Evolutionary conservation across 2,329 filamentous ascomycete genomes (phyloP).

Genomic region (Orbilia javanica): DNA sequence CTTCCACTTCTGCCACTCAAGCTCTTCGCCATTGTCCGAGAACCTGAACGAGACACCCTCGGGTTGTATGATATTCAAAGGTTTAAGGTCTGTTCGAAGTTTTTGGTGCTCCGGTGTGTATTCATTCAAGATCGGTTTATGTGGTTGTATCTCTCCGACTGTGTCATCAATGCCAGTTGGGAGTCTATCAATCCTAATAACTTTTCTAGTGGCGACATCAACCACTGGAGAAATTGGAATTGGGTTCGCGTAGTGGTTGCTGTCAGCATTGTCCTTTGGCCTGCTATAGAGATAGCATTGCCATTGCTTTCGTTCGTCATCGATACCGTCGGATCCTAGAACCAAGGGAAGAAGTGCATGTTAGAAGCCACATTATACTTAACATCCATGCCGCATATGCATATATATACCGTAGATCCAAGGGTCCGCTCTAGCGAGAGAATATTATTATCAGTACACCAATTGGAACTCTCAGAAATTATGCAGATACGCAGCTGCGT

Average conservation of each 20-base stretch:
- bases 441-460: not conserved
- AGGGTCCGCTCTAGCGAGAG: constrained; percentile 68
- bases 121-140: constrained; percentile 72
- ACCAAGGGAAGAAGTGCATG: not conserved
- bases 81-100: constrained; percentile 74
- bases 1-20: constrained; percentile 77
- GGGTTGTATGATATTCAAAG: constrained; percentile 74
- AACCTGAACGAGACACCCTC: constrained; percentile 73
- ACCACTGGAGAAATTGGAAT: constrained; percentile 77
- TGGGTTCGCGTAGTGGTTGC: constrained; percentile 77
- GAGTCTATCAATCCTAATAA: constrained; percentile 77
- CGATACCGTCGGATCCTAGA: constrained; percentile 69
- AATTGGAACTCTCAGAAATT: not conserved
- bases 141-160: constrained; percentile 70
- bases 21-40: constrained; percentile 59
- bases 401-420: constrained; percentile 73
- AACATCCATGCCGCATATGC: not conserved
- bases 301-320: constrained; percentile 70
- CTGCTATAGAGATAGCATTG: constrained; percentile 77
- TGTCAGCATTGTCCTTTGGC: constrained; percentile 73
- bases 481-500: not conserved
- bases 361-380: not conserved
- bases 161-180: constrained; percentile 76
- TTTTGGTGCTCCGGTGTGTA: constrained; percentile 75
- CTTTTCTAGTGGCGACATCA: constrained; percentile 73